Conservation (phyloP, 257 asterid species). For the Petunia secreta region DNA sequence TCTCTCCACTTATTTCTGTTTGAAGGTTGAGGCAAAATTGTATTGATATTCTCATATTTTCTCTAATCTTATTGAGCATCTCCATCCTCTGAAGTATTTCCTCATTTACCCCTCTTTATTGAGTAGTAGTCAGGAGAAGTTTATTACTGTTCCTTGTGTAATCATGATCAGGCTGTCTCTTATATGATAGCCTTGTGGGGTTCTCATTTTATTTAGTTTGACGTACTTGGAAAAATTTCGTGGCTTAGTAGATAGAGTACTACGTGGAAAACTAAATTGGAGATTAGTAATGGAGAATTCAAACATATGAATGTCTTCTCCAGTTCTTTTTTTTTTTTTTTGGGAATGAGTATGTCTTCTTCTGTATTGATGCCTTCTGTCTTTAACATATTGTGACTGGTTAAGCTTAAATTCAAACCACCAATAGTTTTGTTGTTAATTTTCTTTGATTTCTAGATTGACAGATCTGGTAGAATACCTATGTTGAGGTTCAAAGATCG, state of each 20-base stretch:
- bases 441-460: slow-evolving; percentile 54
- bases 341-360: not conserved
- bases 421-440: not conserved
- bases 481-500: slow-evolving; percentile 93
- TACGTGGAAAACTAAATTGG: not conserved
- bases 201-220: not conserved
- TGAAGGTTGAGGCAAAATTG: slow-evolving; percentile 6
- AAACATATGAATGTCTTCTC: not conserved
- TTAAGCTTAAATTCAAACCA: not conserved
- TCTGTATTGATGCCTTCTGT: not conserved
- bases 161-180: not conserved
- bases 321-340: too few relatives aligned
- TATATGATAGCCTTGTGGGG: not conserved
- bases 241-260: not conserved
- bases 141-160: too few relatives aligned
- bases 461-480: slow-evolving; percentile 92
- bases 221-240: slow-evolving; percentile 12
- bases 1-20: not conserved
- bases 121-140: not conserved
- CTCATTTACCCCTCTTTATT: not conserved
- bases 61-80: not conserved
- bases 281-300: slow-evolving; percentile 11
- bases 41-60: not conserved
- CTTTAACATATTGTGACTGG: not conserved
- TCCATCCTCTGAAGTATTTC: not conserved